These are phyloP conservation scores for Picochlorum sp. DNA, from an alignment of 139 green algal genomes.

Conservation along the genomic window DNA sequence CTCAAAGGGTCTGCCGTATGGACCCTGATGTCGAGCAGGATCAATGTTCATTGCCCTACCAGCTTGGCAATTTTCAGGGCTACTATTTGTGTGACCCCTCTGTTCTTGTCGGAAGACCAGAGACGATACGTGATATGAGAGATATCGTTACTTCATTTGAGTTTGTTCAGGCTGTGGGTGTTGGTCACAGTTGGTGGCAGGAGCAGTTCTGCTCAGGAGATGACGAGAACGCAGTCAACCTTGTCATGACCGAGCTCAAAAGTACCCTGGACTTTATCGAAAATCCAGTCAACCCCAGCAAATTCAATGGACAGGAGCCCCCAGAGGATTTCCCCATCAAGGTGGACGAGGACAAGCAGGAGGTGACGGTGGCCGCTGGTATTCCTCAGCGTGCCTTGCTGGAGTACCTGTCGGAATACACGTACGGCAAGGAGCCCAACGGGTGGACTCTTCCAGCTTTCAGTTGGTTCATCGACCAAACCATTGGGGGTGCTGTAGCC, in stretches of 20 bases:
- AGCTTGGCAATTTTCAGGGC: constrained; percentile 23
- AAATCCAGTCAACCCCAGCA: constrained; percentile 12
- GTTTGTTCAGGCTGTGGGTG: constrained; percentile 44
- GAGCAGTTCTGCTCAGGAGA: constrained; percentile 24
- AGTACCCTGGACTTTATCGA: constrained; percentile 20
- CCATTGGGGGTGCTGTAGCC: constrained; percentile 70
- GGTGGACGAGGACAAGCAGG: constrained; percentile 42
- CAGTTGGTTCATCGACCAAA: constrained; percentile 77
- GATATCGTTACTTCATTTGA: constrained; percentile 26
- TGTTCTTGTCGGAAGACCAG: constrained; percentile 45
- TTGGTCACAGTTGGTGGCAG: constrained; percentile 32
- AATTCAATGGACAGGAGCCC: constrained; percentile 2
- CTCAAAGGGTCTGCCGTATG: constrained; percentile 14
- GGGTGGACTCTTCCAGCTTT: constrained; percentile 69
- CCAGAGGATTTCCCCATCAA: constrained; percentile 31
- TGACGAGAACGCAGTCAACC: constrained; percentile 40
- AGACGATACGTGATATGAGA: constrained; percentile 29
- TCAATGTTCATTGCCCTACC: not conserved
- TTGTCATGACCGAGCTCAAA: constrained; percentile 49
- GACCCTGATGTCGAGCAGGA: constrained; percentile 11
- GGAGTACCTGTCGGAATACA: constrained; percentile 72
- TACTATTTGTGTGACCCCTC: constrained; percentile 39
- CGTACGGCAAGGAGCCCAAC: constrained; percentile 32
- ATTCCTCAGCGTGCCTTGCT: constrained; percentile 58
- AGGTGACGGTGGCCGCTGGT: constrained; percentile 63